phyloP scores from a whole-genome alignment of 306 rosid genomes.

The Citrullus amarus region DNA sequence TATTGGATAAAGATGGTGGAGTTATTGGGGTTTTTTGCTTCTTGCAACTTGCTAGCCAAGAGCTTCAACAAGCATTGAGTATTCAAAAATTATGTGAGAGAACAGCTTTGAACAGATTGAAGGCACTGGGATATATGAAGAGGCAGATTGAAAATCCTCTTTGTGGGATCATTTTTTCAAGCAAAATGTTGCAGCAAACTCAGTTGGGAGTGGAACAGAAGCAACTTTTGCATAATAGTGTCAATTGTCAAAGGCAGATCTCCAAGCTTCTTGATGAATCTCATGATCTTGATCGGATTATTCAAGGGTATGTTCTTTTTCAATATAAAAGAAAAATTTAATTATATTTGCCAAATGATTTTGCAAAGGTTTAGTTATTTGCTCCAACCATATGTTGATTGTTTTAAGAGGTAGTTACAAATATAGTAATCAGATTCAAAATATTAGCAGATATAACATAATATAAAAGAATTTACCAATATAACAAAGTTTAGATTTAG shows the following conservation, averaged over 20 bases:
- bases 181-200: constrained; percentile 57
- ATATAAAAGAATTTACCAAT: too few relatives aligned
- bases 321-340: too few relatives aligned
- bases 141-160: constrained; percentile 69
- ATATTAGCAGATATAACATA: too few relatives aligned
- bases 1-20: constrained; percentile 50
- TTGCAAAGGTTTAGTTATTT: too few relatives aligned
- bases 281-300: constrained; percentile 58
- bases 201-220: constrained; percentile 60
- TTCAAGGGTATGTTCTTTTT: constrained; percentile 56
- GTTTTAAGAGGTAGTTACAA: too few relatives aligned
- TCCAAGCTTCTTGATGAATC: constrained; percentile 79
- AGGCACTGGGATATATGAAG: constrained; percentile 52
- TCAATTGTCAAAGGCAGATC: constrained; percentile 73
- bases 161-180: constrained; percentile 51
- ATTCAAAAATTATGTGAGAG: constrained; percentile 66
- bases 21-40: constrained; percentile 85
- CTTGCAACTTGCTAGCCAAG: constrained; percentile 81
- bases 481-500: too few relatives aligned
- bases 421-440: too few relatives aligned
- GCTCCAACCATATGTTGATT: too few relatives aligned
- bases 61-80: constrained; percentile 73
- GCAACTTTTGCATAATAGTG: constrained; percentile 47
- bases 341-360: too few relatives aligned
- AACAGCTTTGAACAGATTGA: constrained; percentile 67